Conservation (phyloP, 1,284 basidiomycete species). For the Trichosporon sp. region DNA sequence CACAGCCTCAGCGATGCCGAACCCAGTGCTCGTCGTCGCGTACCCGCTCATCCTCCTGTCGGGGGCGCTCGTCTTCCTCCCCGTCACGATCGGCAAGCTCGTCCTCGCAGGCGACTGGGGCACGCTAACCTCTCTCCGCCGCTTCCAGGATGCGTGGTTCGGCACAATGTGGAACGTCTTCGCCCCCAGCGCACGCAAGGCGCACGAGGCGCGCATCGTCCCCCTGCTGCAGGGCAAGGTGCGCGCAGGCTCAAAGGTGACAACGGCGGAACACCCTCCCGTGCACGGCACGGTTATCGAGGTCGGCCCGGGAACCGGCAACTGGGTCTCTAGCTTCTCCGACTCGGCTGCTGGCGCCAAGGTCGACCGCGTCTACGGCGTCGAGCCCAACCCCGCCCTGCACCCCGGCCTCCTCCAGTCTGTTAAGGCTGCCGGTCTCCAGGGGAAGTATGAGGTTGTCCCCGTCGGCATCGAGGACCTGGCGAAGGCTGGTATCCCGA, state of each 20-base stretch:
- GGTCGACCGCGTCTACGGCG: slow-evolving; percentile 15
- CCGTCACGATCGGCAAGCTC: slow-evolving; percentile 5
- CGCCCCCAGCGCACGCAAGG: slow-evolving; percentile 9
- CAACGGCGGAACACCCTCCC: not conserved
- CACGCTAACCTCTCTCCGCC: slow-evolving; percentile 2
- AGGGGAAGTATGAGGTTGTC: slow-evolving; percentile 16
- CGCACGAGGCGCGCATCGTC: slow-evolving; percentile 9
- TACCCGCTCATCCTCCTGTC: slow-evolving; percentile 12
- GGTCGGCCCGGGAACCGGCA: slow-evolving; percentile 17
- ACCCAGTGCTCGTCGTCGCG: slow-evolving; percentile 1
- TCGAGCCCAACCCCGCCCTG: slow-evolving; percentile 18
- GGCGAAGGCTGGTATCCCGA: slow-evolving; percentile 6
- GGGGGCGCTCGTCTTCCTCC: slow-evolving; percentile 9
- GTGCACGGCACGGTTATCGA: slow-evolving; percentile 16
- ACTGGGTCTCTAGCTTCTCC: slow-evolving; percentile 16
- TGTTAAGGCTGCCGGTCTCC: slow-evolving; percentile 7
- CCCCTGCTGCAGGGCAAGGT: slow-evolving; percentile 18
- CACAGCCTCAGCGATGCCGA: not conserved
- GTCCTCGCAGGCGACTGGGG: slow-evolving; percentile 1
- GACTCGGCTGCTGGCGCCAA: slow-evolving; percentile 9
- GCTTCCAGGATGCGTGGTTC: slow-evolving; percentile 15
- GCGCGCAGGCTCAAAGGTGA: slow-evolving; percentile 5
- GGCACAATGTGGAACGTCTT: slow-evolving; percentile 11
- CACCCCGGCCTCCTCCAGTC: slow-evolving; percentile 8
- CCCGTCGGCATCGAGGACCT: slow-evolving; percentile 19